A percentile compares a stretch with the other conserved stretches of the same genome.
Evolutionary conservation across 2,329 filamentous ascomycete species (phyloP).

Genomic region (Cucurbitaria berberidis): DNA sequence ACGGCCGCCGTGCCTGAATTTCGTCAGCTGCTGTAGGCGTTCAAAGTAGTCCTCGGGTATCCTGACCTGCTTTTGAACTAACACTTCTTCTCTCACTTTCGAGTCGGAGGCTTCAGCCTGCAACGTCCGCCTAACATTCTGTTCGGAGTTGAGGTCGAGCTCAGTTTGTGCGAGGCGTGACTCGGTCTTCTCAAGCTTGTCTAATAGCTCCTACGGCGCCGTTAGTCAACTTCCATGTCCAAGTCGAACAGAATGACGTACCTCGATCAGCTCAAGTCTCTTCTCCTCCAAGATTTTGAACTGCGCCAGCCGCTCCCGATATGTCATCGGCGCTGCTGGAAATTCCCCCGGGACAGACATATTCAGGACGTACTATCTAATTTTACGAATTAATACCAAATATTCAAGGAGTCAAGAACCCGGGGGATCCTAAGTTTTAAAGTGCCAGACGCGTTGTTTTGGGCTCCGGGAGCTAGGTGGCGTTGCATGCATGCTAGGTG

Average conservation of each 20-base stretch:
- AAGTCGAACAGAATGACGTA: conserved; percentile 10
- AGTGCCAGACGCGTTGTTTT: conserved; percentile 30
- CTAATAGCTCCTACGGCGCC: conserved; percentile 39
- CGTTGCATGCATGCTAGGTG: conserved; percentile 42
- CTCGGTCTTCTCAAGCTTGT: conserved; percentile 48
- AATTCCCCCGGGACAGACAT: conserved; percentile 18
- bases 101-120: conserved; percentile 43
- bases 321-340: conserved; percentile 28
- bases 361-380: conserved; percentile 7
- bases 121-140: conserved; percentile 46
- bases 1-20: conserved; percentile 41
- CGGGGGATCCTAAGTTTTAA: conserved; percentile 40
- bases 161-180: conserved; percentile 44
- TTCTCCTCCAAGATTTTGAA: conserved; percentile 47
- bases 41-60: not conserved
- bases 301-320: conserved; percentile 44
- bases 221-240: not conserved
- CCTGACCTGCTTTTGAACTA: conserved; percentile 40
- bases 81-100: conserved; percentile 37
- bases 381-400: conserved; percentile 11
- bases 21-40: conserved; percentile 10
- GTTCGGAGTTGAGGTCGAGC: conserved; percentile 47
- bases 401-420: conserved; percentile 13
- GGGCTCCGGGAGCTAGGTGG: conserved; percentile 37
- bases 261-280: conserved; percentile 46